A percentile compares a stretch with the other conserved stretches of the same genome.
These are phyloP conservation scores for Yamadazyma dendronema DNA, from an alignment of 1,139 yeast genomes.

Conservation along the genomic window DNA sequence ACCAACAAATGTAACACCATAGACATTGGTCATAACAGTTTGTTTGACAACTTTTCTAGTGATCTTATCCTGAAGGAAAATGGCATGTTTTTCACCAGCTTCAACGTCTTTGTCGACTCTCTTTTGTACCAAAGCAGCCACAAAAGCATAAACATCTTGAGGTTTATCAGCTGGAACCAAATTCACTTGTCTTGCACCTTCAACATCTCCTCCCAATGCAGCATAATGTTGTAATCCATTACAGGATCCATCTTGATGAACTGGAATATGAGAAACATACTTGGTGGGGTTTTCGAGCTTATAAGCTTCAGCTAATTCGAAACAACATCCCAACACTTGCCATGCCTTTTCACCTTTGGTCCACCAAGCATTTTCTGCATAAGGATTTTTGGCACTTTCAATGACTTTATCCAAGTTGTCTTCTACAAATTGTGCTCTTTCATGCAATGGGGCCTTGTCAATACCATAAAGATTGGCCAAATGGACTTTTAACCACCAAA, in stretches of 20 bases:
- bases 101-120: slow-evolving; percentile 62
- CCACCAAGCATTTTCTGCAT: slow-evolving; percentile 73
- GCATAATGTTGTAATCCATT: slow-evolving; percentile 98
- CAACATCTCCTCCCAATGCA: slow-evolving; percentile 93
- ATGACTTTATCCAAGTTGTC: slow-evolving; percentile 59
- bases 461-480: slow-evolving; percentile 84
- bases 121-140: slow-evolving; percentile 67
- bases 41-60: slow-evolving; percentile 91
- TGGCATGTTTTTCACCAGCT: slow-evolving; percentile 53
- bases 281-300: slow-evolving; percentile 71
- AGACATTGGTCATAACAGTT: slow-evolving; percentile 97
- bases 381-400: slow-evolving; percentile 73
- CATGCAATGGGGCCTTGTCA: slow-evolving; percentile 78
- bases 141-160: slow-evolving; percentile 86
- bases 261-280: slow-evolving; percentile 78
- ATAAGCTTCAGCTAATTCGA: slow-evolving; percentile 74
- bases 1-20: slow-evolving; percentile 95
- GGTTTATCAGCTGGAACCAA: slow-evolving; percentile 80
- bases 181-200: slow-evolving; percentile 93
- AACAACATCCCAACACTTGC: slow-evolving; percentile 88
- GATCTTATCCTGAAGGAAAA: slow-evolving; percentile 57
- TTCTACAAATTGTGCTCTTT: slow-evolving; percentile 72
- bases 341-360: slow-evolving; percentile 86
- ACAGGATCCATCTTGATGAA: slow-evolving; percentile 97
- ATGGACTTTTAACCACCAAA: slow-evolving; percentile 88